Conservation (phyloP, 345 rosid genomes). For the Gossypium ekmanianum region DNA sequence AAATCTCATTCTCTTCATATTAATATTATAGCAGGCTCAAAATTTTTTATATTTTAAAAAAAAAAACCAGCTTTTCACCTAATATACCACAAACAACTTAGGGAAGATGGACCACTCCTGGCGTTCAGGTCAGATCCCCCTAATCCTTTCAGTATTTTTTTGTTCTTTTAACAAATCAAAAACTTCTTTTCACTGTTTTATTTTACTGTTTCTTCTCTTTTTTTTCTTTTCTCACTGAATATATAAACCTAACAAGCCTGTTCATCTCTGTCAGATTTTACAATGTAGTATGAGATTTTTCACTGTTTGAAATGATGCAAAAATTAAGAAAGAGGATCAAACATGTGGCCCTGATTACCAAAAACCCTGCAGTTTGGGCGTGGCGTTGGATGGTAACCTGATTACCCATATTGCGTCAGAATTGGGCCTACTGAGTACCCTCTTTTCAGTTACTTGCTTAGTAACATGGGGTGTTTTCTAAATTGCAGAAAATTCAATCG, state of each 20-base stretch:
- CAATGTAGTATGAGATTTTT: constrained; percentile 16
- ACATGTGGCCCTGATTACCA: constrained; percentile 8
- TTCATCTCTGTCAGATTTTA: not conserved
- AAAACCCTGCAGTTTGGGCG: not conserved
- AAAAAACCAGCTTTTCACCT: not conserved
- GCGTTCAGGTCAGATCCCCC: not conserved
- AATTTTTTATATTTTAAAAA: too few species aligned
- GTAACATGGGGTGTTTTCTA: constrained; percentile 33
- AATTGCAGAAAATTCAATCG: constrained; percentile 1
- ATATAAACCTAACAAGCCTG: constrained; percentile 15
- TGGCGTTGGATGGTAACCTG: not conserved
- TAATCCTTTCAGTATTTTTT: not conserved
- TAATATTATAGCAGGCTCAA: not conserved
- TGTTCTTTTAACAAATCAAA: not conserved
- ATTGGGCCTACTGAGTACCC: not conserved
- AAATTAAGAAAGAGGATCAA: not conserved
- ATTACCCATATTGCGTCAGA: constrained; percentile 10
- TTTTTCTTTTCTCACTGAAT: not conserved
- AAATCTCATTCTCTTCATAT: not conserved
- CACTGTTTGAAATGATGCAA: constrained; percentile 8
- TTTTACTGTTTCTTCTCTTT: not conserved
- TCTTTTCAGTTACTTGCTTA: constrained; percentile 26
- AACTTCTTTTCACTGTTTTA: not conserved
- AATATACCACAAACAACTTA: not conserved
- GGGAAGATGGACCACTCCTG: constrained; percentile 7